Evolutionary conservation across 257 asterid genomes (phyloP).

Genomic region (Ocimum tenuiflorum): DNA sequence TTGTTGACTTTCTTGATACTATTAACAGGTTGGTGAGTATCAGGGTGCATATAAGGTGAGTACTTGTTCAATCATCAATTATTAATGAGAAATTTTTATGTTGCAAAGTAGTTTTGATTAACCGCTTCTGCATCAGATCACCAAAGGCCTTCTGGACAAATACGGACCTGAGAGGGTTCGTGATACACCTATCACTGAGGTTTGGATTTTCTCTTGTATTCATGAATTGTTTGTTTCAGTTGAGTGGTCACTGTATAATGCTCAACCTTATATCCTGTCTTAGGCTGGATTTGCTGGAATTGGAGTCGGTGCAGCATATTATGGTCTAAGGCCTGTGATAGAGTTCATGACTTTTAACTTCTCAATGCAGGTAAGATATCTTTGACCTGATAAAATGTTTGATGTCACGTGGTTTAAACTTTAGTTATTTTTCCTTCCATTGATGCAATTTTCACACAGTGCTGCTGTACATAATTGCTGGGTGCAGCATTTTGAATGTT

Average conservation of each 20-base stretch:
- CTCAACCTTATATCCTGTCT: slow-evolving; percentile 15
- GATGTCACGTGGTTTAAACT: neutral
- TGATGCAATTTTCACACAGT: neutral
- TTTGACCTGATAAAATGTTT: slow-evolving; percentile 7
- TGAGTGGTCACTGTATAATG: neutral
- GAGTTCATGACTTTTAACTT: slow-evolving; percentile 97
- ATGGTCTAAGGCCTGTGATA: slow-evolving; percentile 77
- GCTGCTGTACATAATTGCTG: neutral
- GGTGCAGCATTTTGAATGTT: neutral
- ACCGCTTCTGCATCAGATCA: slow-evolving; percentile 36
- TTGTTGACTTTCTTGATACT: slow-evolving; percentile 17
- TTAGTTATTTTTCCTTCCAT: neutral
- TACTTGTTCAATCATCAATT: neutral
- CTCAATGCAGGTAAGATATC: slow-evolving; percentile 78
- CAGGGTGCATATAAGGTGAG: slow-evolving; percentile 98
- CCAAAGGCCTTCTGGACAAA: slow-evolving; percentile 84
- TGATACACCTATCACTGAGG: slow-evolving; percentile 98
- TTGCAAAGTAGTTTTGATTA: slow-evolving; percentile 8
- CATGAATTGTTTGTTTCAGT: neutral
- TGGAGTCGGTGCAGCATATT: slow-evolving; percentile 94
- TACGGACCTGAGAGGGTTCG: slow-evolving; percentile 87
- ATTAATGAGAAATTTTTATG: neutral
- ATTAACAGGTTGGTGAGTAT: slow-evolving; percentile 86
- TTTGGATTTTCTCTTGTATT: slow-evolving; percentile 25
- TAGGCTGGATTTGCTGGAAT: slow-evolving; percentile 97